Percentiles rank a stretch among this genome's conserved stretches.
Evolutionary conservation across 2,329 filamentous ascomycete genomes (phyloP).

Genomic region (Pseudocercospora fuligena): DNA sequence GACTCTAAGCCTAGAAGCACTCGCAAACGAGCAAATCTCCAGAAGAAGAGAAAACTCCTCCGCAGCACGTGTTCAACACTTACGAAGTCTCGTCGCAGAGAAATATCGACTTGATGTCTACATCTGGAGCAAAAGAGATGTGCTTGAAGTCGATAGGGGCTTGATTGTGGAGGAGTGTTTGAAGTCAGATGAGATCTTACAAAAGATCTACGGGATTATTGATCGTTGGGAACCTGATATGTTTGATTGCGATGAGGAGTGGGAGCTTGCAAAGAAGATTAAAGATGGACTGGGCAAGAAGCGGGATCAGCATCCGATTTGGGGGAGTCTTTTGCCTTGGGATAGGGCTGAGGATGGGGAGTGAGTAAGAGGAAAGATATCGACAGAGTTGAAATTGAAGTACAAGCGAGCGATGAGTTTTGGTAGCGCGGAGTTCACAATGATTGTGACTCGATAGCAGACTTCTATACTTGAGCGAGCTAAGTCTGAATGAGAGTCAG

Average conservation of each 20-base stretch:
- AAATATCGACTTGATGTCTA: slow-evolving; percentile 12
- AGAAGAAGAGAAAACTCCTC: background rate
- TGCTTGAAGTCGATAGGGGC: background rate
- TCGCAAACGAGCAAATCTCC: background rate
- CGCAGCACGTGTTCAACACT: background rate
- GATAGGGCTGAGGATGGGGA: background rate
- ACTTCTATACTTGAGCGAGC: too few species aligned
- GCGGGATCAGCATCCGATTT: background rate
- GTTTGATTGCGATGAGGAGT: slow-evolving; percentile 4
- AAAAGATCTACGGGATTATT: slow-evolving; percentile 2
- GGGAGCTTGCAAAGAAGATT: slow-evolving; percentile 11
- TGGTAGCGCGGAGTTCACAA: too few species aligned
- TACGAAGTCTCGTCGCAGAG: background rate
- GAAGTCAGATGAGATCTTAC: background rate
- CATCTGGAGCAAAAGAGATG: slow-evolving; percentile 12
- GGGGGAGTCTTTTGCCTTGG: background rate
- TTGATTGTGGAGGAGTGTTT: background rate
- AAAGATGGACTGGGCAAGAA: background rate
- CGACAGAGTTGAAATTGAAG: too few species aligned
- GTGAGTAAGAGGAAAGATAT: background rate
- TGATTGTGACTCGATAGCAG: too few species aligned
- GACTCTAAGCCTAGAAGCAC: background rate
- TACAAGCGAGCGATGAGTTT: too few species aligned
- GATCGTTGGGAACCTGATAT: slow-evolving; percentile 8
- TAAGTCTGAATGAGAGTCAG: too few species aligned